Evolutionary conservation across 202 grass and related monocot species (phyloP).

Genomic region (Saccharum hybrid): DNA sequence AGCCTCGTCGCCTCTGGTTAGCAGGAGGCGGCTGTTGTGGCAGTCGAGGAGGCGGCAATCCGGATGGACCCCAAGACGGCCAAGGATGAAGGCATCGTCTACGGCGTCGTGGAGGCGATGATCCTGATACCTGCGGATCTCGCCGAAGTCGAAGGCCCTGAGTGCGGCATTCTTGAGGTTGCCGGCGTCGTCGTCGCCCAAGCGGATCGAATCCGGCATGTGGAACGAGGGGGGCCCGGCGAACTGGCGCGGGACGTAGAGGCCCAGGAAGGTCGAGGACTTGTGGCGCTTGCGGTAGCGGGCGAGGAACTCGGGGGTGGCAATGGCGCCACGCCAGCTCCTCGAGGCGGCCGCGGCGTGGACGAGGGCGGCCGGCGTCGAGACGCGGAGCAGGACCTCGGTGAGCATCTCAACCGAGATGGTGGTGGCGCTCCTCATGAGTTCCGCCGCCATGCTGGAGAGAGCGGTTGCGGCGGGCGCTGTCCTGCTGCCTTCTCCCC

Average conservation of each 20-base stretch:
- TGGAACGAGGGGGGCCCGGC: neutral
- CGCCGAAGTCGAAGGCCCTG: neutral
- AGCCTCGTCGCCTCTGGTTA: neutral
- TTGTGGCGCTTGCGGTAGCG: neutral
- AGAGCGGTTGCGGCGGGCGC: too few species aligned
- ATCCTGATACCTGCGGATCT: neutral
- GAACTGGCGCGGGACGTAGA: neutral
- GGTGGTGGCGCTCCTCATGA: too few species aligned
- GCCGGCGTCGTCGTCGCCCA: neutral
- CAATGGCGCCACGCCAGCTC: neutral
- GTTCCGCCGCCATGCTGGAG: neutral
- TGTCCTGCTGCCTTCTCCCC: neutral
- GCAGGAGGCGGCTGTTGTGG: slow-evolving; percentile 35
- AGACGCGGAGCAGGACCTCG: slow-evolving; percentile 13
- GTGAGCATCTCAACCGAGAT: neutral
- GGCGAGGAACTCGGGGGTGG: neutral
- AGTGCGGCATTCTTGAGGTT: neutral
- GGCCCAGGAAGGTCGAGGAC: slow-evolving; percentile 12
- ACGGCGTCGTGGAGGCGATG: neutral
- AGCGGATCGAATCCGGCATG: neutral
- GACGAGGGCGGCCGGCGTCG: slow-evolving; percentile 19
- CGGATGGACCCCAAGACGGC: neutral
- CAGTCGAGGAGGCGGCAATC: slow-evolving; percentile 19
- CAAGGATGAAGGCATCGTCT: neutral
- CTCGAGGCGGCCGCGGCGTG: slow-evolving; percentile 10